phyloP scores from a whole-genome alignment of 1,284 basidiomycete genomes.

The Moesziomyces globuligerus region DNA sequence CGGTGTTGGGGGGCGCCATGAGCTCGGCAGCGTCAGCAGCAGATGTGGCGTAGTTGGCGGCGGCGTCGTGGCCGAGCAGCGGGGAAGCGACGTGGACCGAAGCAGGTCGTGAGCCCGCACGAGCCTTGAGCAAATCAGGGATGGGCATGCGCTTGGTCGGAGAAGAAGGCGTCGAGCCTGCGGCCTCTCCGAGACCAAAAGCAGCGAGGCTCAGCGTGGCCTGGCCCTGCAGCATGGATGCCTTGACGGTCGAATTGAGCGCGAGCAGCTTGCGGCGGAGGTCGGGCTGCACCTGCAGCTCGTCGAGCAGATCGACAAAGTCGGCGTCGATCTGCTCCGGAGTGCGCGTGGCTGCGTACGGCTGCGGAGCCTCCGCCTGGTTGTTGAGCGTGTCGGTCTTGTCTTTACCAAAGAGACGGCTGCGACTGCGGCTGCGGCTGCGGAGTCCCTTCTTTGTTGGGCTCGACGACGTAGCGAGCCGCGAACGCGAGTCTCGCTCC shows the following conservation, averaged over 20 bases:
- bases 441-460: conserved; percentile 34
- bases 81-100: conserved; percentile 26
- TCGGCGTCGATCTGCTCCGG: conserved; percentile 52
- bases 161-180: conserved; percentile 8
- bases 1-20: conserved; percentile 46
- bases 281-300: conserved; percentile 76
- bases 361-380: conserved; percentile 3
- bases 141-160: conserved; percentile 43
- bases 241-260: conserved; percentile 83
- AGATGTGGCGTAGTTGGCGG: neutral
- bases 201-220: conserved; percentile 73
- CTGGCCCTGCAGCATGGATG: conserved; percentile 87
- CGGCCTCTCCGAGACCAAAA: conserved; percentile 42
- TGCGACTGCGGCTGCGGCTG: conserved; percentile 35
- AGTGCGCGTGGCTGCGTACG: conserved; percentile 17
- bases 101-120: conserved; percentile 14
- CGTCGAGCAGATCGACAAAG: conserved; percentile 50
- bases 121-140: conserved; percentile 29
- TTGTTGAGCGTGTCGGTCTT: conserved; percentile 33
- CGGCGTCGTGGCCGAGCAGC: conserved; percentile 2
- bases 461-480: conserved; percentile 32
- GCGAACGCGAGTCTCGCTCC: conserved; percentile 14
- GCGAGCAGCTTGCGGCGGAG: conserved; percentile 79
- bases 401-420: conserved; percentile 40
- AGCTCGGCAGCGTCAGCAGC: conserved; percentile 20